Base-by-base conservation (phyloP, 257 asterid species). In the Schizonepeta tenuifolia region DNA sequence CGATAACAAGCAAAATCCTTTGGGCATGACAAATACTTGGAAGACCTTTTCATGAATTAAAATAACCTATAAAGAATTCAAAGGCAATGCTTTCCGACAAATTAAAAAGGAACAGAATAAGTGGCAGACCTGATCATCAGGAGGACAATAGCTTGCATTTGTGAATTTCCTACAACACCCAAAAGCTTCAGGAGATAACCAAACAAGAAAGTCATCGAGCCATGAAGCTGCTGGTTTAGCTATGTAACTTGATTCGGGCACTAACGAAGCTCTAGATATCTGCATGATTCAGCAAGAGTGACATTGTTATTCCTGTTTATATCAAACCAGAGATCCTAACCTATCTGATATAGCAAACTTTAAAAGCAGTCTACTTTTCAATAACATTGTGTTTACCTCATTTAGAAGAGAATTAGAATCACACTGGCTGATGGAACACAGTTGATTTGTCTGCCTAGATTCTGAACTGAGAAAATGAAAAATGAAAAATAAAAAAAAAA, bases 181-280 rank as follows among this genome's bases (percentile, higher is more conserved):
- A 76, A 94, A 94, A 33, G 99, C 99, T 84, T 94, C 97, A 18
- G 99, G 99, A 57, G 99, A 91, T 61, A 89, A 67, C 97, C 97
- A 94, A 78, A 94, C 99, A 40, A 94, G 96, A 86, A 86, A 94
- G 84, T 94, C 99, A 51, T 94, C 99, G 21, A 94, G 95, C 99
- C 99, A 94, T 38, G 99, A 94, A 67, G 99, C 99, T 63, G 99
- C 99, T 8, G 99, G 99, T 85, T 94, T 94, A 69, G 99, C 98
- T 74, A 94, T 94, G 73, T 94, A 88, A 77, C 99, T 94, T 36
- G 96, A 86, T 81, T 91, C 93, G 13, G 99, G 93, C 56, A 77
- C 81, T 76, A 88, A 87, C 78, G 98, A 91, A 67, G 97, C 97
- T 85, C 90, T 87, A 40, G 99, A 78, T 67, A 94, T 94, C 99